phyloP scores from a whole-genome alignment of 768 basidiomycete species.

The Pisolithus tinctorius region DNA sequence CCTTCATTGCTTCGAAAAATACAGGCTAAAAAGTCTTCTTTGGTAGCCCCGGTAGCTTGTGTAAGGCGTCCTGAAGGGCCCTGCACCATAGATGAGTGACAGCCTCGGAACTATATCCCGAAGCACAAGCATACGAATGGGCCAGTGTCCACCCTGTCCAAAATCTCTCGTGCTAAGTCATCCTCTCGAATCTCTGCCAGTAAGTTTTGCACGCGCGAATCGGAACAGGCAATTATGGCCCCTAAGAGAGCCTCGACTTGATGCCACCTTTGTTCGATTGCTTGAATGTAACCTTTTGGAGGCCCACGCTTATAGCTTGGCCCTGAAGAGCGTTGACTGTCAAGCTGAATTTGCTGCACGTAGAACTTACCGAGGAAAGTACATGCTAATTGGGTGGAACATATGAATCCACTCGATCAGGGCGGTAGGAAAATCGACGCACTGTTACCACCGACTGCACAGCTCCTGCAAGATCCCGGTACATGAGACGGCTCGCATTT shows the following conservation, averaged over 20 bases:
- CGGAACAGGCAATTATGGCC: slow-evolving; percentile 66
- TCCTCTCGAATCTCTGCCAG: slow-evolving; percentile 63
- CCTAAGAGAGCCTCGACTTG: slow-evolving; percentile 89
- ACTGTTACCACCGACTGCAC: slow-evolving; percentile 51
- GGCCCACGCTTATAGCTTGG: slow-evolving; percentile 80
- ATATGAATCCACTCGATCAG: slow-evolving; percentile 6
- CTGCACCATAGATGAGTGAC: slow-evolving; percentile 29
- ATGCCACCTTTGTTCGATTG: slow-evolving; percentile 88
- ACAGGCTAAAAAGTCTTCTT: slow-evolving; percentile 75
- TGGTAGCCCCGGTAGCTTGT: slow-evolving; percentile 56
- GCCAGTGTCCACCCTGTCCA: slow-evolving; percentile 68
- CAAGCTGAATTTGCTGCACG: not conserved
- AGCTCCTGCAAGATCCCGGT: slow-evolving; percentile 56
- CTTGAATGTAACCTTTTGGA: slow-evolving; percentile 88
- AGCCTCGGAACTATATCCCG: not conserved
- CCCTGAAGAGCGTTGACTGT: slow-evolving; percentile 33
- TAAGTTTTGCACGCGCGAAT: slow-evolving; percentile 55
- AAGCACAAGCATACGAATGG: slow-evolving; percentile 54
- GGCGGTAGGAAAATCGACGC: slow-evolving; percentile 13
- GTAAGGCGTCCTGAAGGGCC: slow-evolving; percentile 62
- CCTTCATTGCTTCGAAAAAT: slow-evolving; percentile 55
- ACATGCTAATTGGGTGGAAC: slow-evolving; percentile 39
- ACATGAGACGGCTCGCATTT: slow-evolving; percentile 63
- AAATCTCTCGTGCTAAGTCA: slow-evolving; percentile 69
- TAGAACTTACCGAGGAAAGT: slow-evolving; percentile 50